Evolutionary conservation across 1,139 yeast genomes (phyloP).

Genomic region (Debaryomyces sp.): DNA sequence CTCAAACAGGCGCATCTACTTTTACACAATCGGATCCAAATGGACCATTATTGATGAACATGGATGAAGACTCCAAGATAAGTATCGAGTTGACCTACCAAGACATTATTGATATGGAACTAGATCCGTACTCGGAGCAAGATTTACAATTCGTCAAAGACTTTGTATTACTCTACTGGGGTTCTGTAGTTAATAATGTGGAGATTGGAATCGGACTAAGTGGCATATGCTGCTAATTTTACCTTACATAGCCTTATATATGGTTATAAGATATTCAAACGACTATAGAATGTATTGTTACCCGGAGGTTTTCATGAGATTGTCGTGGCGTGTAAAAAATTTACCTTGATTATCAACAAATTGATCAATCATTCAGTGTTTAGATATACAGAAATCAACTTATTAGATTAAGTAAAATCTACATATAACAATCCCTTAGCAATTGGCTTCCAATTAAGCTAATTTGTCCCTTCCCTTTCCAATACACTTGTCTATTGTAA

Average conservation of each 20-base stretch:
- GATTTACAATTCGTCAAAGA: conserved; percentile 61
- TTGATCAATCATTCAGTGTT: conserved; percentile 2
- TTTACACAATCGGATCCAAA: background rate
- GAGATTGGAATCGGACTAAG: conserved; percentile 37
- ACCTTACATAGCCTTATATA: background rate
- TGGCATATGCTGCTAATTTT: conserved; percentile 32
- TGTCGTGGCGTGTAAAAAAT: conserved; percentile 10
- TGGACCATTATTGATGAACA: conserved; percentile 7
- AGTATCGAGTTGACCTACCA: conserved; percentile 48
- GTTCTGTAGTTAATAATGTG: conserved; percentile 32
- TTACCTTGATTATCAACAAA: conserved; percentile 9
- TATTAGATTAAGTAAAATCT: conserved; percentile 4
- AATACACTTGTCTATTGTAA: conserved; percentile 1
- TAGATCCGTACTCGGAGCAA: conserved; percentile 65
- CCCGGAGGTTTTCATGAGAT: conserved; percentile 5
- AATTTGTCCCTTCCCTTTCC: conserved; percentile 3
- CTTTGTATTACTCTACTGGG: conserved; percentile 62
- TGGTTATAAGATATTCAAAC: background rate
- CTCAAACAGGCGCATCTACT: background rate
- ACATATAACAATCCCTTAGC: conserved; percentile 1
- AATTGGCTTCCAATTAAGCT: conserved; percentile 3
- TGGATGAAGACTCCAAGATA: conserved; percentile 16
- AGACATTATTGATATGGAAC: conserved; percentile 71
- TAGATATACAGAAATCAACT: background rate
- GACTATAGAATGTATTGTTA: background rate